Conservation (phyloP, 139 green algal genomes). For the Eudorina sp. region DNA sequence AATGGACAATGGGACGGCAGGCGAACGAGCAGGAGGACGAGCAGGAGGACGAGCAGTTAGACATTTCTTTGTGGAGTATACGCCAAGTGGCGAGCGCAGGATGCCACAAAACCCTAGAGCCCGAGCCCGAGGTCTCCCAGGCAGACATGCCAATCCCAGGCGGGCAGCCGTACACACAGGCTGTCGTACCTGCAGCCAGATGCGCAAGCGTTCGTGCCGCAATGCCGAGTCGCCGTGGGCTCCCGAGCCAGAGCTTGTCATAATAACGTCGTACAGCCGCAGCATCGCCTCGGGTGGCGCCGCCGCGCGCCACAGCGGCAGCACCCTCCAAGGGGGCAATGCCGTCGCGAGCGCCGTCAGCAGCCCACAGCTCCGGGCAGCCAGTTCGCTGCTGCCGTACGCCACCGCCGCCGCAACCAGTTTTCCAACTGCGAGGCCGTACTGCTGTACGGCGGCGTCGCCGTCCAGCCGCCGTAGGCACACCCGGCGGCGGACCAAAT, state of each 20-base stretch:
- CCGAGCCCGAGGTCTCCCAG: too few species aligned
- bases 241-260: too few species aligned
- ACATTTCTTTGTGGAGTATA: too few species aligned
- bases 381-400: neutral
- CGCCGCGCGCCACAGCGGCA: slow-evolving; percentile 9
- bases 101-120: too few species aligned
- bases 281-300: slow-evolving; percentile 14
- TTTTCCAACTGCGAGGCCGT: neutral
- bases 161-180: too few species aligned
- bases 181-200: too few species aligned
- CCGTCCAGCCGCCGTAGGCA: slow-evolving; percentile 27
- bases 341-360: slow-evolving; percentile 20
- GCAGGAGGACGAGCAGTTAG: too few species aligned
- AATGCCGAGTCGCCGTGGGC: too few species aligned
- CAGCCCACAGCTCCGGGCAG: neutral
- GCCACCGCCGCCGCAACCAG: slow-evolving; percentile 26
- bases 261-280: neutral
- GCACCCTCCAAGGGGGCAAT: slow-evolving; percentile 19
- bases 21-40: neutral
- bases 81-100: too few species aligned
- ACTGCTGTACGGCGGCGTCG: slow-evolving; percentile 17
- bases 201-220: too few species aligned
- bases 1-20: too few species aligned
- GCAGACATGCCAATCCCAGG: too few species aligned
- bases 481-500: neutral